These are phyloP conservation scores for Heracleum sosnowskyi DNA, from an alignment of 129 eudicot species.

Conservation along the genomic window DNA sequence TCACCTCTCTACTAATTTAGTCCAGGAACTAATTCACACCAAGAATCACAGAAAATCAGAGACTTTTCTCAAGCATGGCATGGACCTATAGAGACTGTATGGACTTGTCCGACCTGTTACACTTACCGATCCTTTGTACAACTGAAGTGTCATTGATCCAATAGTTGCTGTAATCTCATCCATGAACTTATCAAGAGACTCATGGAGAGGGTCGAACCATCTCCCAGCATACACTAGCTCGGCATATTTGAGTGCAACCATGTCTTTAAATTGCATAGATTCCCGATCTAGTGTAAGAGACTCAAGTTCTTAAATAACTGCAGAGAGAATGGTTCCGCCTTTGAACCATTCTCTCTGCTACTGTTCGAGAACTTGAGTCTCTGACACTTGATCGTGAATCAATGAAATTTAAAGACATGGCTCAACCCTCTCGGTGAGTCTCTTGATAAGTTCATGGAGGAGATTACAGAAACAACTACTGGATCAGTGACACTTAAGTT, in stretches of 20 bases:
- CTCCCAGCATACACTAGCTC: constrained; percentile 92
- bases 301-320: constrained; percentile 88
- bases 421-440: constrained; percentile 89
- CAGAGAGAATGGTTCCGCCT: constrained; percentile 82
- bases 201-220: constrained; percentile 96
- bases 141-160: constrained; percentile 74
- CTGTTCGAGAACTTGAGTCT: constrained; percentile 88
- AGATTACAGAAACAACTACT: constrained; percentile 64
- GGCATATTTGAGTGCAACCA: constrained; percentile 79
- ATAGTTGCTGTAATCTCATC: constrained; percentile 69
- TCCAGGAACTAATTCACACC: not conserved
- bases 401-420: constrained; percentile 68
- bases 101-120: constrained; percentile 79
- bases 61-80: constrained; percentile 91
- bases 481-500: constrained; percentile 85
- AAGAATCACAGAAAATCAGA: not conserved
- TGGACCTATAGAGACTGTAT: constrained; percentile 73
- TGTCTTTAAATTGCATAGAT: constrained; percentile 78
- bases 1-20: not conserved
- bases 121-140: constrained; percentile 79
- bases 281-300: constrained; percentile 91
- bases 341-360: constrained; percentile 78
- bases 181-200: constrained; percentile 86
- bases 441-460: constrained; percentile 84
- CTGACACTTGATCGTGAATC: constrained; percentile 92